Base-by-base conservation (phyloP, 371 early-diverging fungal genomes). In the Coemansia sp. region DNA sequence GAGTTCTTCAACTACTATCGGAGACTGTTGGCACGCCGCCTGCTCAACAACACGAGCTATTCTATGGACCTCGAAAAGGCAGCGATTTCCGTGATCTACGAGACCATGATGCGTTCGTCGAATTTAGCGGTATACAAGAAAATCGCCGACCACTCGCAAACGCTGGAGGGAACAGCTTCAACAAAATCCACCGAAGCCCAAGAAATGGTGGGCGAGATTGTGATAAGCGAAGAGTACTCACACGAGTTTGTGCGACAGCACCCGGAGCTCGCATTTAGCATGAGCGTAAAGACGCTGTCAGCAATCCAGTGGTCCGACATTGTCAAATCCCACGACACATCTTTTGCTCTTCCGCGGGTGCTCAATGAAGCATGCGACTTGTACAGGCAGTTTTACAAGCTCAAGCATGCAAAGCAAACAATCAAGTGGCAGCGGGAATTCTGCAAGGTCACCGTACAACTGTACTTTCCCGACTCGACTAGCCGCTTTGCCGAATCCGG, bases 371-470 rank as follows among this genome's bases (percentile, higher is more conserved):
- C 34, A 34, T 51, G 51, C 36, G 36, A 33, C 5, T 18, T 38
- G 1, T 66, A 60, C 10, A 39, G 32, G 1, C 36, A 37, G 10
- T 16, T 38, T 3, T 46, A 60, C 48, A 14, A 29, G 5, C 33
- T n/a, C 10, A 18, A 36, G 10, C 14, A 46, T 34, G 12, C 18
- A n/a, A 37, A 48, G 10, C 60, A 61, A 3, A 38, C 24, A 4
- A 34, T 66, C 8, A 38, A 54, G 39, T 66, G 67, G 67, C 49
- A 49, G 44, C 61, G 67, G 67, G 42, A 31, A 32, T 55, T 61
- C 38, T 55, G 62, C 39, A 66, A 60, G 36, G 62, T 55, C 7
- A 60, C 67, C 5, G 55, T 60, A 2, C 67, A 66, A n/a, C 33
- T 66, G 5, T 49, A 48, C 16, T 66, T 66, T 29, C 67, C 67